These are phyloP conservation scores for Metarhizium anisopliae DNA, from an alignment of 2,329 filamentous ascomycete genomes.

Conservation along the genomic window DNA sequence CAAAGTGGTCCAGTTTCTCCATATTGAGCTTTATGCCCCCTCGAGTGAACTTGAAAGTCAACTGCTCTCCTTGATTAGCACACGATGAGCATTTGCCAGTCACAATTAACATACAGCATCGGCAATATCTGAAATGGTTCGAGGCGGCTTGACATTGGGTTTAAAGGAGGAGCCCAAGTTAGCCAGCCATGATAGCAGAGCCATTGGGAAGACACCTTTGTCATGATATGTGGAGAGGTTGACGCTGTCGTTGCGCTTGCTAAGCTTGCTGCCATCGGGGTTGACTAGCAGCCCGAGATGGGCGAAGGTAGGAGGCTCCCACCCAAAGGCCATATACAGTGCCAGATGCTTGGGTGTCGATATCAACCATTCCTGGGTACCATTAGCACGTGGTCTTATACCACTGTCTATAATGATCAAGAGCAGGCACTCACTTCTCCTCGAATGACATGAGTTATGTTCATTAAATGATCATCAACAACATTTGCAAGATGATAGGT, in stretches of 20 bases:
- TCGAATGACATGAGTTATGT: conserved; percentile 90
- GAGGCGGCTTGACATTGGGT: conserved; percentile 15
- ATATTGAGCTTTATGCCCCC: conserved; percentile 79
- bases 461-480: conserved; percentile 90
- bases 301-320: conserved; percentile 66
- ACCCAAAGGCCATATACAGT: conserved; percentile 70
- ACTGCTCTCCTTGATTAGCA: conserved; percentile 36
- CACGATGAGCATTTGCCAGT: not conserved
- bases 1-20: conserved; percentile 72
- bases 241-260: conserved; percentile 62
- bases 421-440: conserved; percentile 53
- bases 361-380: conserved; percentile 76
- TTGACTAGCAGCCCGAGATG: conserved; percentile 71
- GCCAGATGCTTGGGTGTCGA: conserved; percentile 70
- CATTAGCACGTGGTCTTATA: not conserved
- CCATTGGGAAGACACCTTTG: conserved; percentile 35
- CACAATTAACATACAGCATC: conserved; percentile 45
- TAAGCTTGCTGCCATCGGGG: conserved; percentile 63
- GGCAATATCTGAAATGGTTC: conserved; percentile 59
- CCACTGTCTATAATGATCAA: not conserved
- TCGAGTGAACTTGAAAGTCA: conserved; percentile 80
- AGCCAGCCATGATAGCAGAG: conserved; percentile 70
- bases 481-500: conserved; percentile 98
- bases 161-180: conserved; percentile 44
- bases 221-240: conserved; percentile 43